Conservation (phyloP, 441 rosid species). For the Mallotus repandus region DNA sequence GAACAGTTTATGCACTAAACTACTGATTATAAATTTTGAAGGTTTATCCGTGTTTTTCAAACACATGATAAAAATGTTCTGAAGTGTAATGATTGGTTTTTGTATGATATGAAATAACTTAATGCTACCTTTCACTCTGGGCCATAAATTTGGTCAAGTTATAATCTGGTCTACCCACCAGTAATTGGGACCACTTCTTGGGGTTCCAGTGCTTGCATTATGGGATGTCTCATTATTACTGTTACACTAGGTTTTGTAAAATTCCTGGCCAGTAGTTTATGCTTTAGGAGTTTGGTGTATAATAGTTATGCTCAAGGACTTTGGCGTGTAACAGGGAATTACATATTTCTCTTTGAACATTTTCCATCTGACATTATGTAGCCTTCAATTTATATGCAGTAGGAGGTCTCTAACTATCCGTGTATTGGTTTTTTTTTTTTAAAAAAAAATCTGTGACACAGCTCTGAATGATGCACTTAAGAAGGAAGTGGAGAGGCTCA, state of each 20-base stretch:
- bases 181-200: background rate
- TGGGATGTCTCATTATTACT: background rate
- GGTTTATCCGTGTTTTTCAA: background rate
- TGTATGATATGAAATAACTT: background rate
- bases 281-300: background rate
- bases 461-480: conserved; percentile 85
- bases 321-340: background rate
- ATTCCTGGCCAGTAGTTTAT: background rate
- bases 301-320: too few species aligned
- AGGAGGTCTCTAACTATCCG: background rate
- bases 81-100: background rate
- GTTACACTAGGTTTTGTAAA: background rate
- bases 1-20: background rate
- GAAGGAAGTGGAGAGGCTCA: conserved; percentile 92
- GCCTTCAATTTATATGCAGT: background rate
- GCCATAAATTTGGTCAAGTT: background rate
- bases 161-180: background rate
- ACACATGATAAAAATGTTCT: background rate
- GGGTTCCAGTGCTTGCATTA: background rate
- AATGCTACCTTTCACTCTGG: background rate
- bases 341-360: conserved; percentile 7
- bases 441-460: conserved; percentile 39
- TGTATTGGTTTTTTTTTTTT: background rate
- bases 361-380: background rate
- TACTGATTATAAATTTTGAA: background rate